Evolutionary conservation across 2,329 filamentous ascomycete species (phyloP).

Genomic region (Colletotrichum zoysiae): DNA sequence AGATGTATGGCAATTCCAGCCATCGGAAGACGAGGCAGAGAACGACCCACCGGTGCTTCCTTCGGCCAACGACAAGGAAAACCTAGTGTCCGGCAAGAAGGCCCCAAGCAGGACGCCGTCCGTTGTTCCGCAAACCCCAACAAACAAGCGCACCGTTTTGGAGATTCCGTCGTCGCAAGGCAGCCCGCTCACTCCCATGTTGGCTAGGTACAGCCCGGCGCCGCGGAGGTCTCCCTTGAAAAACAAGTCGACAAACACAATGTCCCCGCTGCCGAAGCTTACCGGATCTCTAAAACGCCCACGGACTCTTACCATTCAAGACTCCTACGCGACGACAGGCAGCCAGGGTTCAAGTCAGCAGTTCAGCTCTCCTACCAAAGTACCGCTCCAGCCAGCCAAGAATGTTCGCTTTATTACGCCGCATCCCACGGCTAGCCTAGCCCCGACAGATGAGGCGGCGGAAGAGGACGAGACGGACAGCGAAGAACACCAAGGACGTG

Average conservation of each 20-base stretch:
- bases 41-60: slow-evolving; percentile 48
- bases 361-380: slow-evolving; percentile 36
- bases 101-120: slow-evolving; percentile 49
- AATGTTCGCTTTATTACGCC: slow-evolving; percentile 41
- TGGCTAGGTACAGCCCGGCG: slow-evolving; percentile 55
- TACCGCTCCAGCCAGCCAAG: slow-evolving; percentile 44
- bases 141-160: slow-evolving; percentile 47
- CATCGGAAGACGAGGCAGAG: slow-evolving; percentile 56
- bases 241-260: slow-evolving; percentile 49
- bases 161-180: slow-evolving; percentile 62
- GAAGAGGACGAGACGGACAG: slow-evolving; percentile 29
- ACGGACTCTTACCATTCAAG: slow-evolving; percentile 57
- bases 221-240: slow-evolving; percentile 54
- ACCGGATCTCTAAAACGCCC: slow-evolving; percentile 44
- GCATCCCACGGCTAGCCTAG: slow-evolving; percentile 36
- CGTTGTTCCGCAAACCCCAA: slow-evolving; percentile 59
- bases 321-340: slow-evolving; percentile 56
- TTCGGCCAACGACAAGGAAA: slow-evolving; percentile 54
- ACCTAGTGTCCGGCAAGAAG: slow-evolving; percentile 31
- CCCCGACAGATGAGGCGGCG: slow-evolving; percentile 17
- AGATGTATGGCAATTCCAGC: slow-evolving; percentile 47
- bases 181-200: slow-evolving; percentile 57
- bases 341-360: slow-evolving; percentile 35
- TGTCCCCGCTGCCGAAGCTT: slow-evolving; percentile 31
- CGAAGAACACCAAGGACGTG: slow-evolving; percentile 17